Conservation (phyloP, 2,329 filamentous ascomycete genomes). For the Gnomoniopsis sp. region DNA sequence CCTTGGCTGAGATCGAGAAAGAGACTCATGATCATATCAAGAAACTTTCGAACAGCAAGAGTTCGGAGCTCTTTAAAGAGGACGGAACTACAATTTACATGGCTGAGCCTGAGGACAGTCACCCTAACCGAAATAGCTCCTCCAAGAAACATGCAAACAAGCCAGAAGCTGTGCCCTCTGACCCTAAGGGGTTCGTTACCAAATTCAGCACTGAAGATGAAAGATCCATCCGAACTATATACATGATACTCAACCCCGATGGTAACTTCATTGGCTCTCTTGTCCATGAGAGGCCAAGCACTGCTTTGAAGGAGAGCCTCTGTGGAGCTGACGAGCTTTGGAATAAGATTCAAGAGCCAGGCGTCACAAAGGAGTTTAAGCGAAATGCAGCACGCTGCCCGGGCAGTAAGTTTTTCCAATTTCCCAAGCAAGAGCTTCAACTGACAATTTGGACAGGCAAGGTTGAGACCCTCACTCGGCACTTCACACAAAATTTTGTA, state of each 20-base stretch:
- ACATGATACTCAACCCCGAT: conserved; percentile 42
- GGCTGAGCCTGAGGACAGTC: not conserved
- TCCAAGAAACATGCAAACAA: not conserved
- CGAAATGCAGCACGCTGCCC: conserved; percentile 35
- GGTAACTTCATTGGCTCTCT: conserved; percentile 29
- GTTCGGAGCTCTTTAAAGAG: not conserved
- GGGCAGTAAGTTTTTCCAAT: conserved; percentile 29
- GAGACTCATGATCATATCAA: not conserved
- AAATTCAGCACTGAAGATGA: conserved; percentile 6
- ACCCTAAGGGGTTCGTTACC: not conserved
- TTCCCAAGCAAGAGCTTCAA: conserved; percentile 8
- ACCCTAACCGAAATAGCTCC: not conserved
- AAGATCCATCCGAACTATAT: conserved; percentile 26
- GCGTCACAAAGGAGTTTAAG: conserved; percentile 40
- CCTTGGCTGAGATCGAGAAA: not conserved
- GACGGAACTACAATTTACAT: conserved; percentile 2
- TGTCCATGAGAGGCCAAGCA: conserved; percentile 55
- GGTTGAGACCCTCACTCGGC: conserved; percentile 44
- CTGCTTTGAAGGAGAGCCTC: conserved; percentile 31
- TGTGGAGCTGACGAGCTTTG: conserved; percentile 63
- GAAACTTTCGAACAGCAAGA: not conserved
- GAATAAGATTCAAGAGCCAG: conserved; percentile 36
- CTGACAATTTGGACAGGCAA: conserved; percentile 28
- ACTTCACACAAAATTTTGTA: conserved; percentile 53
- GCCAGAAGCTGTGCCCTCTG: not conserved